Evolutionary conservation across 179 eudicot species (phyloP), one percentile per base, ranked within the genome.

Genomic region (Vitellaria paradoxa): DNA sequence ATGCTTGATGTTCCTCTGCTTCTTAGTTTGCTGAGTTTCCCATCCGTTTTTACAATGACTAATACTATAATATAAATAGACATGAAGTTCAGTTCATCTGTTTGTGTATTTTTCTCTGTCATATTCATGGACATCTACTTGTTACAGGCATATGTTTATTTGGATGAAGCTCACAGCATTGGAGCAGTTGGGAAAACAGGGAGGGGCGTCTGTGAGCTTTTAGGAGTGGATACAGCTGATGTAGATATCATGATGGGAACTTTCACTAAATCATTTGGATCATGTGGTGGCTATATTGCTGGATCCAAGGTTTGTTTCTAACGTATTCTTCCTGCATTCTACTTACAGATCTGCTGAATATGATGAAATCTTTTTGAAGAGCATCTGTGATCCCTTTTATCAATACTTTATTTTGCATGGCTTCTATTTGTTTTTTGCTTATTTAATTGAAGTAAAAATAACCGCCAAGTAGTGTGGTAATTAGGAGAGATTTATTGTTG

Each of bases 181-280:
- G 99, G 99, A 77, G 99, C 99, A 73, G 90, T 96, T 75, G 99
- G 99, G 69, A 89, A 93, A 84, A 79, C 96, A 40, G 99, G 99
- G 64, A 91, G 97, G 78, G 99, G 99, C 40, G 94, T 96, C 60
- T 96, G 99, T 81, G 99, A 96, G 87, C 93, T 96, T 76, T 82
- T 96, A 78, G 99, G 93, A 12, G 99, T 96, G 80, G 99, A 96
- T 81, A 89, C 99, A n/a, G 92, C 98, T 79, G 99, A 96, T 82
- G 97, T 96, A 62, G 99, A 96, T 86, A 69, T 96, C 61, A 96
- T 96, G 99, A 96, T 96, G 99, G 99, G 99, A 84, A 96, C 99
- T 59, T 96, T 93, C 70, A 96, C 99, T 50, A 96, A 96, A 77
- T 96, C 99, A 69, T 96, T 96, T 85, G 99, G 99, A 77, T 96